phyloP scores from a whole-genome alignment of 2,329 filamentous ascomycete genomes.

The Neocucurbitaria cava region DNA sequence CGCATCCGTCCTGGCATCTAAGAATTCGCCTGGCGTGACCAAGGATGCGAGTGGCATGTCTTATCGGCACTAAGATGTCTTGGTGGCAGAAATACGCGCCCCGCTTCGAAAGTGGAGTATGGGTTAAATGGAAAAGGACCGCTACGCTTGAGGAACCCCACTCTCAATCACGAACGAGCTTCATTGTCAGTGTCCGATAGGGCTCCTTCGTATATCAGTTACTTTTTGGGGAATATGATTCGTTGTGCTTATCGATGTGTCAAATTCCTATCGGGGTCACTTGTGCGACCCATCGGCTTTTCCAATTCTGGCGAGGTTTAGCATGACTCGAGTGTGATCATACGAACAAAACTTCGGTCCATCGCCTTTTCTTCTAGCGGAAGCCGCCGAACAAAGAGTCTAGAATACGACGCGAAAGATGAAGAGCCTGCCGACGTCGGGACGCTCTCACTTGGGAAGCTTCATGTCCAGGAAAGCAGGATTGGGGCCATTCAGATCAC shows the following conservation, averaged over 20 bases:
- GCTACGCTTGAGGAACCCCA: background rate
- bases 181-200: too few relatives aligned
- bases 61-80: slow-evolving; percentile 18
- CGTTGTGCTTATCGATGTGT: background rate
- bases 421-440: background rate
- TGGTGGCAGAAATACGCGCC: slow-evolving; percentile 4
- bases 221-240: background rate
- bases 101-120: background rate
- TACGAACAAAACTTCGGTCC: background rate
- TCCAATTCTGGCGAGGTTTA: background rate
- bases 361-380: background rate
- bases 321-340: background rate
- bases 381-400: background rate
- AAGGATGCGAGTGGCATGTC: slow-evolving; percentile 7
- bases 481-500: background rate
- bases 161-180: too few relatives aligned
- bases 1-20: background rate
- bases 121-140: background rate
- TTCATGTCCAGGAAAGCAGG: background rate
- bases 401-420: background rate
- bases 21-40: background rate
- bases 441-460: background rate
- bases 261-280: background rate
- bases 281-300: background rate
- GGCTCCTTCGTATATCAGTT: too few relatives aligned